A percentile compares a stretch with the other conserved stretches of the same genome.
phyloP scores from a whole-genome alignment of 2,329 filamentous ascomycete genomes.

The Talaromyces marneffei region DNA sequence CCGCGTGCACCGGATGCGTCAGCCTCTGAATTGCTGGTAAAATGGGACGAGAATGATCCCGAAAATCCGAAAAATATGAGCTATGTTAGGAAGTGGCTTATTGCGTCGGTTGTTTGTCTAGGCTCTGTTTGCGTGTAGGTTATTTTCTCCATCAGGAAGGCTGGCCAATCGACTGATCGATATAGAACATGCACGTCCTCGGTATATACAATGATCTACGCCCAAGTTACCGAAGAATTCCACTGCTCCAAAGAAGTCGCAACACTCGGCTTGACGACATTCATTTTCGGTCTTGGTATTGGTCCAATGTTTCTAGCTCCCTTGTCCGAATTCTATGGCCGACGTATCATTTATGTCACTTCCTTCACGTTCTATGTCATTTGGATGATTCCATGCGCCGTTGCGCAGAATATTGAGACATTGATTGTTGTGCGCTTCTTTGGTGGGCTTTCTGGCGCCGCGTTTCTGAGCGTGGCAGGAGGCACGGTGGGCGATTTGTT shows the following conservation, averaged over 20 bases:
- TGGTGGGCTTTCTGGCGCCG: slow-evolving; percentile 42
- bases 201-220: slow-evolving; percentile 81
- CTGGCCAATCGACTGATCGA: slow-evolving; percentile 4
- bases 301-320: slow-evolving; percentile 60
- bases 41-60: slow-evolving; percentile 70
- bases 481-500: slow-evolving; percentile 60
- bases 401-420: slow-evolving; percentile 74
- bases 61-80: slow-evolving; percentile 66
- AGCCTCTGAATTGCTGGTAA: slow-evolving; percentile 59
- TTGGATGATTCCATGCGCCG: slow-evolving; percentile 74
- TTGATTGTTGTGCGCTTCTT: slow-evolving; percentile 75
- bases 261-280: slow-evolving; percentile 74
- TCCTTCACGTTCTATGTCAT: slow-evolving; percentile 70
- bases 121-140: slow-evolving; percentile 80
- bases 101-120: slow-evolving; percentile 66
- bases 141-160: neutral
- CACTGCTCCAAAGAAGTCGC: slow-evolving; percentile 64
- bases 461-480: slow-evolving; percentile 65
- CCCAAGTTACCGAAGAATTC: slow-evolving; percentile 70
- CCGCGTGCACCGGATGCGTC: slow-evolving; percentile 13
- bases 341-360: slow-evolving; percentile 70
- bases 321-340: slow-evolving; percentile 72
- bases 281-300: slow-evolving; percentile 69
- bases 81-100: slow-evolving; percentile 66
- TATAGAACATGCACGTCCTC: slow-evolving; percentile 73